Evolutionary conservation across 2,329 filamentous ascomycete genomes (phyloP).

Genomic region (Xylaria multiplex): DNA sequence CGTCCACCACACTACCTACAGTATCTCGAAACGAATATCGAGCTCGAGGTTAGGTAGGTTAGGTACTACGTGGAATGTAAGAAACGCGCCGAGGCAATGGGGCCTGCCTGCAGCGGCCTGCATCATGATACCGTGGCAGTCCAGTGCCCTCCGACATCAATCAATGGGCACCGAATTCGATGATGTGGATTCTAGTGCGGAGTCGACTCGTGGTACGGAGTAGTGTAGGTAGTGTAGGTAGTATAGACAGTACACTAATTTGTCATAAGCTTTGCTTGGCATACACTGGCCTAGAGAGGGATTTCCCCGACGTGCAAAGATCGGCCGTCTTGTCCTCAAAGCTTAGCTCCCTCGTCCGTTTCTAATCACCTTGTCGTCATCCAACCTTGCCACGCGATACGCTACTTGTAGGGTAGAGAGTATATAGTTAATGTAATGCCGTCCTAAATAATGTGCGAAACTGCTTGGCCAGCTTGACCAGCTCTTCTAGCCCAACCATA

Average conservation of each 20-base stretch:
- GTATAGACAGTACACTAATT: conserved; percentile 19
- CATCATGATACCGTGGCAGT: conserved; percentile 3
- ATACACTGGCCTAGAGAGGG: not conserved
- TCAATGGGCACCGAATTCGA: not conserved
- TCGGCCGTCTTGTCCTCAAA: conserved; percentile 36
- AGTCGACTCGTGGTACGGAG: not conserved
- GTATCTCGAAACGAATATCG: too few relatives aligned
- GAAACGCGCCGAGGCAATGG: conserved; percentile 17
- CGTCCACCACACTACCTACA: not conserved
- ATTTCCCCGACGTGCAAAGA: conserved; percentile 24
- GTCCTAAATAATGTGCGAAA: too few relatives aligned
- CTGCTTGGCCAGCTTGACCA: too few relatives aligned
- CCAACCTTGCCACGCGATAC: not conserved
- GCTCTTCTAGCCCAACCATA: not conserved
- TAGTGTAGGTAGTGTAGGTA: not conserved
- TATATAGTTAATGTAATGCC: too few relatives aligned
- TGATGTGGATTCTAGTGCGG: conserved; percentile 1
- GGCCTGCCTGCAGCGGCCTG: not conserved
- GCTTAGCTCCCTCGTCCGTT: conserved; percentile 23
- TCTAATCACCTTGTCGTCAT: conserved; percentile 16
- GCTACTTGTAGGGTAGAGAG: not conserved
- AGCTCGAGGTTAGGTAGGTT: too few relatives aligned
- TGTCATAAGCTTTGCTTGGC: conserved; percentile 35
- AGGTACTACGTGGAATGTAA: too few relatives aligned
- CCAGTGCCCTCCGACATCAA: not conserved